A percentile compares a stretch with the other conserved stretches of the same genome.
phyloP scores from a whole-genome alignment of 768 basidiomycete genomes.

The Mycena polygramma region DNA sequence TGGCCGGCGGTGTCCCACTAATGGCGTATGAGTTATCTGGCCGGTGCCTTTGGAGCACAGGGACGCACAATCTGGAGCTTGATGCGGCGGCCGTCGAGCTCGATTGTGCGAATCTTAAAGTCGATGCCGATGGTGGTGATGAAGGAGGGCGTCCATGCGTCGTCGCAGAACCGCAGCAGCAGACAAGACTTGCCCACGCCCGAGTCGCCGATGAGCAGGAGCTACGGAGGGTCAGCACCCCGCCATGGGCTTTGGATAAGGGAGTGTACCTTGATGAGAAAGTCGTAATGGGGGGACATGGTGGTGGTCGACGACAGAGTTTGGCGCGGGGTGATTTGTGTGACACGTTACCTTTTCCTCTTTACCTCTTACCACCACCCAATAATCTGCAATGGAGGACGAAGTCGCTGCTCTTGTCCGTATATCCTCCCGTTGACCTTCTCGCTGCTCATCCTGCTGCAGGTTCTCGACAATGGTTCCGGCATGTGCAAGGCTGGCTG shows the following conservation, averaged over 20 bases:
- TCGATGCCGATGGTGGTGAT: conserved; percentile 77
- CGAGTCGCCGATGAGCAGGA: conserved; percentile 94
- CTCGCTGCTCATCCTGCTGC: conserved; percentile 19
- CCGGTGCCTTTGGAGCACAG: conserved; percentile 18
- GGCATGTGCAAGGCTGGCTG: conserved; percentile 99
- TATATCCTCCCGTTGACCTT: conserved; percentile 18
- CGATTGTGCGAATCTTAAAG: conserved; percentile 99
- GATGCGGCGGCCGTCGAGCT: conserved; percentile 97
- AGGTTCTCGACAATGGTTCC: conserved; percentile 95
- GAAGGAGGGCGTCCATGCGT: conserved; percentile 38
- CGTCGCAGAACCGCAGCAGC: conserved; percentile 77
- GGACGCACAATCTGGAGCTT: conserved; percentile 95
- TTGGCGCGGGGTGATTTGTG: not conserved
- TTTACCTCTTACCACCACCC: conserved; percentile 22
- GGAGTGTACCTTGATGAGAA: conserved; percentile 79
- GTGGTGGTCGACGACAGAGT: conserved; percentile 19
- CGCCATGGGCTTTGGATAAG: no score
- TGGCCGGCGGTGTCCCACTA: conserved; percentile 99
- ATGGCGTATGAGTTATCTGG: conserved; percentile 37
- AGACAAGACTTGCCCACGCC: conserved; percentile 98
- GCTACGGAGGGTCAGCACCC: conserved; percentile 43
- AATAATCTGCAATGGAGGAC: conserved; percentile 65
- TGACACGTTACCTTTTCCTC: conserved; percentile 16
- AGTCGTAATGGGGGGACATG: conserved; percentile 72
- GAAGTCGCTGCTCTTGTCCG: conserved; percentile 71